Evolutionary conservation across 176 grass and related monocot genomes (phyloP).

Genomic region (Musa acuminata): DNA sequence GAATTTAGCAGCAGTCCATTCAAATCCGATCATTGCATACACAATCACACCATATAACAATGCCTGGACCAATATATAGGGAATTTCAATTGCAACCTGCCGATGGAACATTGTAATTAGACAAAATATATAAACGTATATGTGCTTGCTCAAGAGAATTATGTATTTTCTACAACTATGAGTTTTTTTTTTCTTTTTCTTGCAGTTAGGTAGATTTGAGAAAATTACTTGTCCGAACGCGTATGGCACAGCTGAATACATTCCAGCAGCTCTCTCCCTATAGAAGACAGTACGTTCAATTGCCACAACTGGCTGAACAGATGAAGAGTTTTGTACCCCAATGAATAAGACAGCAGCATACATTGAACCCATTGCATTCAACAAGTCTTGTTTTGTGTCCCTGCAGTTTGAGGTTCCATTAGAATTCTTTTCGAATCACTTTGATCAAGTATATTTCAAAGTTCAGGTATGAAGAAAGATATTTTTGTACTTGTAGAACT

Average conservation of each 20-base stretch:
- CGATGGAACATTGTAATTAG: not conserved
- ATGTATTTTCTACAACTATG: not conserved
- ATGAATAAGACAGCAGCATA: constrained; percentile 60
- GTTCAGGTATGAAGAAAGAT: not conserved
- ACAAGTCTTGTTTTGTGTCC: constrained; percentile 35
- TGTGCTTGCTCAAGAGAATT: not conserved
- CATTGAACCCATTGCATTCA: constrained; percentile 88
- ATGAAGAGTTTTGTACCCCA: constrained; percentile 49
- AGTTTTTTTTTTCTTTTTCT: not conserved
- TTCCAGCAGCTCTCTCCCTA: constrained; percentile 77
- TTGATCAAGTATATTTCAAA: not conserved
- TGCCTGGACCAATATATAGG: constrained; percentile 58
- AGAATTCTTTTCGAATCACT: not conserved
- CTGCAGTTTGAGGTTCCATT: constrained; percentile 31
- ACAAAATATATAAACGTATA: not conserved
- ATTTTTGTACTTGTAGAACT: not conserved
- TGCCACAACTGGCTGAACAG: constrained; percentile 75
- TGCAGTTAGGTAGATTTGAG: not conserved
- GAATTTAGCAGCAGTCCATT: constrained; percentile 71
- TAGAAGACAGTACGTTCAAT: constrained; percentile 87
- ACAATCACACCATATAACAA: constrained; percentile 52
- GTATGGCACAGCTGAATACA: constrained; percentile 90
- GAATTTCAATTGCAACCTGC: constrained; percentile 70
- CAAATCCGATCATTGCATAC: constrained; percentile 82
- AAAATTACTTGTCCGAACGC: constrained; percentile 84